Evolutionary conservation across 108 stramenopile genomes (phyloP).

Genomic region (Nitzschia sp.): DNA sequence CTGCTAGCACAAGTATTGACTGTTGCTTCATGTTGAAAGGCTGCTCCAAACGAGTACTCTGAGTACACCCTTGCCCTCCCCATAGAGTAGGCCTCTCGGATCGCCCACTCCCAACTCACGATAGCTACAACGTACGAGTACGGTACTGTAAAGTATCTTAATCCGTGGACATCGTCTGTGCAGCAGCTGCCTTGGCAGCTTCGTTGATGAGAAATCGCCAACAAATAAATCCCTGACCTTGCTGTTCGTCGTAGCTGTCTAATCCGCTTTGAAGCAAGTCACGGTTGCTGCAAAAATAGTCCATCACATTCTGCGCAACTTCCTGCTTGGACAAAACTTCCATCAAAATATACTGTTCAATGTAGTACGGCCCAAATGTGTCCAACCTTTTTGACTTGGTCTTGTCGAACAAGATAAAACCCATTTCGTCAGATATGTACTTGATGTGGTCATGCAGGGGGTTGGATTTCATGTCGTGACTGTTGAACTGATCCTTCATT

Average conservation of each 20-base stretch:
- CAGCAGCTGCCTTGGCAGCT: constrained; percentile 15
- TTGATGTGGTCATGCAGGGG: constrained; percentile 20
- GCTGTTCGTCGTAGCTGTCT: constrained; percentile 21
- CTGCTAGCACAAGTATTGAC: too few species aligned
- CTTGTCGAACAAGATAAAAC: constrained; percentile 28
- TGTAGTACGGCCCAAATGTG: constrained; percentile 31
- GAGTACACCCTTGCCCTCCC: too few species aligned
- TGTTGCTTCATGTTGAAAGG: too few species aligned
- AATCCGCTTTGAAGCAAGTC: constrained; percentile 25
- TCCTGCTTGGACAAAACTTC: constrained; percentile 38
- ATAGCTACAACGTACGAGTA: too few species aligned
- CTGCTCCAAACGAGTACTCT: too few species aligned
- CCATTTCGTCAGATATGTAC: constrained; percentile 31
- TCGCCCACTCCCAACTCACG: too few species aligned
- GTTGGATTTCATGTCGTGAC: constrained; percentile 18
- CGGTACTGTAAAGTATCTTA: too few species aligned
- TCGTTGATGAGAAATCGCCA: constrained; percentile 41
- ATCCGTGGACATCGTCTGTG: not conserved
- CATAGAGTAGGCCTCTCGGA: too few species aligned
- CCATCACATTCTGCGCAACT: constrained; percentile 33
- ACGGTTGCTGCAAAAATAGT: constrained; percentile 22
- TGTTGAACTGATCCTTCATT: constrained; percentile 40
- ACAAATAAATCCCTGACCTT: constrained; percentile 35
- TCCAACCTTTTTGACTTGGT: constrained; percentile 19
- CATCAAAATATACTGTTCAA: constrained; percentile 42